These are phyloP conservation scores for Chrysoporthe puriensis DNA, from an alignment of 2,329 filamentous ascomycete genomes.

Conservation along the genomic window DNA sequence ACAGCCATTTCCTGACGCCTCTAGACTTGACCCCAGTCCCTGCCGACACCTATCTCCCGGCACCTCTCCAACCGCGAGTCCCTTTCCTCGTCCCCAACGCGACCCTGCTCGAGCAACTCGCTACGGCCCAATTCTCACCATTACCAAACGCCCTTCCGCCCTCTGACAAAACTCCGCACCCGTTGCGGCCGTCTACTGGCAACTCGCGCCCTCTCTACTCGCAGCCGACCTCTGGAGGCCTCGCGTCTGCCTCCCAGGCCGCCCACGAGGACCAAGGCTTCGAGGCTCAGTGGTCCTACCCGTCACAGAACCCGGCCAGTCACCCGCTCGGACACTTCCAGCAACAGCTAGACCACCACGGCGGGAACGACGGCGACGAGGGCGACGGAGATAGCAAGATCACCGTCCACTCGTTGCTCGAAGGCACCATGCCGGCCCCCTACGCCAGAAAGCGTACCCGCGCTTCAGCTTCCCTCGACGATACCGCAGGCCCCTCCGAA, in stretches of 20 bases:
- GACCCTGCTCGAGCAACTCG: slow-evolving; percentile 32
- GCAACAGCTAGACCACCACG: background rate
- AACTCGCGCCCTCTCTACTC: background rate
- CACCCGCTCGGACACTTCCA: background rate
- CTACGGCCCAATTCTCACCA: slow-evolving; percentile 36
- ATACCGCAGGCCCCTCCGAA: slow-evolving; percentile 17
- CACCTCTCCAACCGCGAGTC: no score
- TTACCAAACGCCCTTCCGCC: slow-evolving; percentile 35
- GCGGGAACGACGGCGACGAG: slow-evolving; percentile 6
- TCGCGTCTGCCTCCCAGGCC: background rate
- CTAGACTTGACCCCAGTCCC: background rate
- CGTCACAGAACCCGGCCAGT: background rate
- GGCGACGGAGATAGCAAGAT: slow-evolving; percentile 3
- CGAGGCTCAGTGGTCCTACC: background rate
- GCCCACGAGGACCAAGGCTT: background rate
- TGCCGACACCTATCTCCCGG: background rate
- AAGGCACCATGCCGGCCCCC: slow-evolving; percentile 23
- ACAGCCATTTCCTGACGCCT: background rate
- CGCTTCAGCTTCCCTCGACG: slow-evolving; percentile 16
- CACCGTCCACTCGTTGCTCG: slow-evolving; percentile 1
- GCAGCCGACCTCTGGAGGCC: background rate
- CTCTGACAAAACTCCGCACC: slow-evolving; percentile 29
- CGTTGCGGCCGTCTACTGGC: background rate
- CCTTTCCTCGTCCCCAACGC: background rate
- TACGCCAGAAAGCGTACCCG: slow-evolving; percentile 30